Base-by-base conservation (phyloP, 2,329 filamentous ascomycete genomes). In the Conoideocrella luteorostrata region DNA sequence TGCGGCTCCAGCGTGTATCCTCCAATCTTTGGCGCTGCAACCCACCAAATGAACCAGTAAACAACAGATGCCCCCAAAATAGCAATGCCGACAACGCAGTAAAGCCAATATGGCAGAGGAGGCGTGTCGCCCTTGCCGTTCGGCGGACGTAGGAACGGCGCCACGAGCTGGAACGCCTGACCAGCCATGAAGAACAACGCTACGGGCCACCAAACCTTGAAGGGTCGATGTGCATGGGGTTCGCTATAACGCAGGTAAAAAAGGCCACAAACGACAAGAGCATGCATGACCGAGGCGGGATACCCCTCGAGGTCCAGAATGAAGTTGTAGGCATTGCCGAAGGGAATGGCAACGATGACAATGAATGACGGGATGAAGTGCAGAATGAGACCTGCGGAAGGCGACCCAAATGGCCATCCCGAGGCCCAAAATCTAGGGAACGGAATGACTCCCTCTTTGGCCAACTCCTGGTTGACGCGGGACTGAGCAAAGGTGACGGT, bases 321-420 rank as follows among this genome's bases (percentile, higher is more conserved):
- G 53, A 86, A 86, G 60, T 81, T 82, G 60, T 86, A 86, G 0
- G 82, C 81, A 13, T 81, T 74, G 0, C 82, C 82, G 0, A 80
- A 75, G 0, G 83, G 83, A 2, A 82, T 82, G 0, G 80, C 82
- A 4, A 85, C 59, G 24, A 87, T 72, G 11, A 86, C 71, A 35
- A 86, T 71, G 24, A 45, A 82, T 68, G 0, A 6, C 1, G 30
- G 17, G 5, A n/a, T 22, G 13, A 35, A 22, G n/a, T 20, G 10
- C 12, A 29, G 5, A 2, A 5, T 4, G 15, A 30, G 2, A 4
- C 63, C 64, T 6, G 78, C 67, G n/a, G 77, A 71, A 0, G 82
- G 83, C 0, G 83, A 74, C 44, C 81, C 78, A 48, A 80, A 83
- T 0, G 83, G 84, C 61, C 74, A 77, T 54, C 80, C 82, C 4